Base-by-base conservation (phyloP, 768 basidiomycete genomes). In the Lactifluus piperatus region DNA sequence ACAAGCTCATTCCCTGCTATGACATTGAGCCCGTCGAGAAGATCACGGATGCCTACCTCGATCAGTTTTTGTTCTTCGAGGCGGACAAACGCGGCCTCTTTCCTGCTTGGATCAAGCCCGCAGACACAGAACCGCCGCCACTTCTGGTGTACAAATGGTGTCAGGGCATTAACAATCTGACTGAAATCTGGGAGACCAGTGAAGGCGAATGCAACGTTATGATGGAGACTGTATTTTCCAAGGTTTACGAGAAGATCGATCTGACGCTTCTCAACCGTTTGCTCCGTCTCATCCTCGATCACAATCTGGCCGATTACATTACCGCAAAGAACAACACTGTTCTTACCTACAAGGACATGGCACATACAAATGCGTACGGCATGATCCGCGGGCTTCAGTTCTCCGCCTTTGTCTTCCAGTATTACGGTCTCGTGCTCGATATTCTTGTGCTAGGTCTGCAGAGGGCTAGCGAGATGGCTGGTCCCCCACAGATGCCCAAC, bases 21-120 rank as follows among this genome's bases (percentile, higher is more conserved):
- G 95, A 98, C 67, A 98, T 99, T 62, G 97, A 99, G 71, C 97
- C 97, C 0, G 93, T 99, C 16, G 97, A 99, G 78, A 99, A 99
- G 83, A 98, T 99, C 64, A 98, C 97, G 27, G 97, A 98, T 72
- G 97, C 97, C 36, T 98, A 97, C 71, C 82, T 98, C 39, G 95
- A 98, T 68, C 95, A 98, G 74, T 98, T 97, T 84, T 73, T 99
- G 55, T 97, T 93, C 82, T 99, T 97, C 68, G 95, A 99, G 80
- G 93, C 94, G 22, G 97, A 99, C 75, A 98, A 98, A 72, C 88
- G 97, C 66, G 92, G 93, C 49, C 74, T 99, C 24, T 98, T 98
- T 86, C 97, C 97, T 11, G 85, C 93, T 1, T 99, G 97, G 95
- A 97, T 99, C 71, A 99, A 98, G 75, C 97, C 97, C 26, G 89